phyloP scores from a whole-genome alignment of 2,329 filamentous ascomycete species.

The Diaporthe vaccinii region DNA sequence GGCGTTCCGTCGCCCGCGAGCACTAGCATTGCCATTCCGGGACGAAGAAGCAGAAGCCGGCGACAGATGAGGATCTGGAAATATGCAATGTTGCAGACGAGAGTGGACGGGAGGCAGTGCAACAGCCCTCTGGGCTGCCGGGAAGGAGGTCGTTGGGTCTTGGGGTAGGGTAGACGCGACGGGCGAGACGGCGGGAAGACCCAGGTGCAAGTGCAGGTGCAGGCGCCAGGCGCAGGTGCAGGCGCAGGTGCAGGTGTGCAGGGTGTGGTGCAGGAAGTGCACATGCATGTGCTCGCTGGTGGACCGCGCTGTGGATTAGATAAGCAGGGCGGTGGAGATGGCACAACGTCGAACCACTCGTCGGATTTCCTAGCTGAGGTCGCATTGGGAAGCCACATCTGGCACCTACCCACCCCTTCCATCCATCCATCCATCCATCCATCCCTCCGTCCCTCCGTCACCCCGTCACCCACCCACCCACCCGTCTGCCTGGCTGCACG shows the following conservation, averaged over 20 bases:
- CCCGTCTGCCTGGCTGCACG: not conserved
- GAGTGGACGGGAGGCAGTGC: conserved; percentile 31
- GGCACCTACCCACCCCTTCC: not conserved
- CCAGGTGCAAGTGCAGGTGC: conserved; percentile 8
- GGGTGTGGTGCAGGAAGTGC: not conserved
- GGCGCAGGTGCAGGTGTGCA: conserved; percentile 2
- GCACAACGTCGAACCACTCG: conserved; percentile 30
- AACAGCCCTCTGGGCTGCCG: not conserved
- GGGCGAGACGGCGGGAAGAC: not conserved
- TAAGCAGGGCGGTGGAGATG: not conserved
- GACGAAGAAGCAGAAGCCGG: conserved; percentile 15
- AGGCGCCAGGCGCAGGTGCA: conserved; percentile 1
- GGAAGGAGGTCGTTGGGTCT: not conserved
- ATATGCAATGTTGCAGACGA: conserved; percentile 31
- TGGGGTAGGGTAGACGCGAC: conserved; percentile 17
- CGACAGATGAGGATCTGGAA: conserved; percentile 32
- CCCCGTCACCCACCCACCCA: not conserved
- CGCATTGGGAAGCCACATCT: not conserved
- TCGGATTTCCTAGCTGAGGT: conserved; percentile 11
- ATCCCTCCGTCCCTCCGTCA: conserved; percentile 3
- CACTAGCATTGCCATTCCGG: conserved; percentile 28
- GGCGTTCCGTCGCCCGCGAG: conserved; percentile 5
- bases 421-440: not conserved
- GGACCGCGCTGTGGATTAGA: conserved; percentile 7
- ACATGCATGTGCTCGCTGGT: not conserved